Evolutionary conservation across 306 rosid genomes (phyloP), one percentile per base, ranked within the genome.

Genomic region (Adenanthera pavonina): DNA sequence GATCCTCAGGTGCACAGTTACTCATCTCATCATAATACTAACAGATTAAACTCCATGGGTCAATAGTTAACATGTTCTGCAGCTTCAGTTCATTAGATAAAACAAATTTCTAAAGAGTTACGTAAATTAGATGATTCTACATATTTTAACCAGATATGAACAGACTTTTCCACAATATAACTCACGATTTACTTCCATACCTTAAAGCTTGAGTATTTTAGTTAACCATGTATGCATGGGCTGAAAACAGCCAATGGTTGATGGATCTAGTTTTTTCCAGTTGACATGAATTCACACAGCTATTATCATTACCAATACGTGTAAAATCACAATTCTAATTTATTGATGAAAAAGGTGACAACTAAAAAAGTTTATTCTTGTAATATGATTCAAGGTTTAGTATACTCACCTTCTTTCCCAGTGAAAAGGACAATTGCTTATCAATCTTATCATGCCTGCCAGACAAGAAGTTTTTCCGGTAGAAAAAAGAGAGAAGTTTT

Each of bases 391-490:
- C 38, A 62, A 82, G 68, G 46, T 38, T 66, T 30, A 48, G 51
- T 14, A 15, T 75, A 81, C 86, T 88, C 73, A 89, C 99, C 94
- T 82, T 95, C 92, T 86, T 92, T 75, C 97, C 96, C 40, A 88
- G 81, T 67, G 97, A 88, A 19, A 88, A 70, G 69, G 88, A 87
- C 77, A 92, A 78, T 84, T 86, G 85, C 79, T 87, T 93, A 68
- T 90, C 93, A 83, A 95, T 84, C 80, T 83, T 84, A 11, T 89
- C 91, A 76, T 93, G 99, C 81, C 83, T 89, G 64, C 95, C 97
- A 8, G 97, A 92, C 70, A 95, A 86, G 87, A 95, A 92, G 80
- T 88, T 88, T 72, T 73, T 90, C 17, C 82, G 81, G 80, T 92
- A 95, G 87, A 90, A 92, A 79, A 81, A 86, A 38, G 90, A 76